Percentiles rank a stretch among this genome's conserved stretches.
Evolutionary conservation across 495 filamentous ascomycete species (phyloP).

Genomic region (Penicillium steckii): DNA sequence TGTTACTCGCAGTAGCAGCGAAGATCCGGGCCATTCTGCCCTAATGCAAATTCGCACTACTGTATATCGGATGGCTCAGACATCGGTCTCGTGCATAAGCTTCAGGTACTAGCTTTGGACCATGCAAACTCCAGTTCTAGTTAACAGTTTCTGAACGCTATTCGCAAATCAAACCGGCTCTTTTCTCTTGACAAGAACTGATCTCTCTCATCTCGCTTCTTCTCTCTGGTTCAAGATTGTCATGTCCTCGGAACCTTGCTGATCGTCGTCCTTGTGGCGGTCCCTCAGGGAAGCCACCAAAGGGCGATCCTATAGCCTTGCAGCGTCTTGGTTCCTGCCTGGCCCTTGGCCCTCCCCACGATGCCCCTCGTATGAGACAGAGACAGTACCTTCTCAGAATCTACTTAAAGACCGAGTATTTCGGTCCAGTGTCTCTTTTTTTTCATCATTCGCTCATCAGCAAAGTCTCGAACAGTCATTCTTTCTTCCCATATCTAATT

Average conservation of each 20-base stretch:
- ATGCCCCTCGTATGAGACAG: conserved; percentile 8
- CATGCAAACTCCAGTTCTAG: conserved; percentile 1
- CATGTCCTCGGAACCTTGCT: conserved; percentile 23
- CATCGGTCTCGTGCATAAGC: conserved; percentile 22
- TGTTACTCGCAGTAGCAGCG: conserved; percentile 6
- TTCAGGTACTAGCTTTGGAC: conserved; percentile 5
- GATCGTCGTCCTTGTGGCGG: conserved; percentile 25
- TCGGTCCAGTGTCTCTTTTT: conserved; percentile 13
- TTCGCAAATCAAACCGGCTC: conserved; percentile 3
- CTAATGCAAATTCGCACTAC: conserved; percentile 2
- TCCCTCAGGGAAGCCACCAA: conserved; percentile 14
- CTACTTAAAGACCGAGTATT: conserved; percentile 27
- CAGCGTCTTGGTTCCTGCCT: conserved; percentile 21
- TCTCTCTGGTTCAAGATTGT: conserved; percentile 1
- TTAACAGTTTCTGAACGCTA: not conserved
- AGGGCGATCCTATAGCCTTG: conserved; percentile 27
- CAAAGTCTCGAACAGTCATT: conserved; percentile 25
- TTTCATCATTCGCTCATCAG: conserved; percentile 16
- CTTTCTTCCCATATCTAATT: conserved; percentile 14
- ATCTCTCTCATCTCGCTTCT: conserved; percentile 13
- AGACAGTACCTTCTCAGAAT: conserved; percentile 7
- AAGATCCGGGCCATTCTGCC: conserved; percentile 4
- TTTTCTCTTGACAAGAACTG: conserved; percentile 1
- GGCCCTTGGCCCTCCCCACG: conserved; percentile 20
- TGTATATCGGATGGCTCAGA: conserved; percentile 15